Evolutionary conservation across 441 rosid species (phyloP), one percentile per base, ranked within the genome.

Genomic region (Gossypium armourianum): DNA sequence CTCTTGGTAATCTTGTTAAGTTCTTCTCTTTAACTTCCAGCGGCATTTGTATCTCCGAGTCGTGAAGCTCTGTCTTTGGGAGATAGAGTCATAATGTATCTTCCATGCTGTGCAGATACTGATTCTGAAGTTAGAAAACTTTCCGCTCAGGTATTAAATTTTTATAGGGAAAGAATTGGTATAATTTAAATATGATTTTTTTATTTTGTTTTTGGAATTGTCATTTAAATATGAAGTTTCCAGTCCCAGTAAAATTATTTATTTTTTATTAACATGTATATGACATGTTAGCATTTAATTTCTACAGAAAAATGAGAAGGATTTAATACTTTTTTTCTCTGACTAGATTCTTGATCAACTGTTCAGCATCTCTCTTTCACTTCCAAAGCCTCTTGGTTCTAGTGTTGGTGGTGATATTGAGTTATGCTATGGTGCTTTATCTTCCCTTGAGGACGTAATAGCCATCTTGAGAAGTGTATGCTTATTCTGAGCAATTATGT

Each of bases 41-140:
- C 90, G 55, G 98, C 90, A 58, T 95, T 86, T 83, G 90, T 92
- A 56, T 84, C 89, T 84, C 99, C 99, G 71, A 92, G 90, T 73
- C 98, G 98, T 74, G 96, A 89, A 83, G 91, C 96, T 69, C 85
- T 95, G 62, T 90, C 86, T 81, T 72, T 95, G 87, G 99, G 99
- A 70, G 96, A 95, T 77, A 90, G 99, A 71, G 91, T 92, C 69
- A 89, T 92, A 53, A 83, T 80, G 74, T 95, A 95, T 85, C 97
- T 95, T 72, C 97, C 99, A 71, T 93, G 99, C 69, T 95, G 99
- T 82, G 97, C 97, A 32, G 99, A 95, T 85, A 86, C 88, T 60
- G 80, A 86, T 80, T 87, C 96, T 80, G 97, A 92, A 89, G 93
- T 95, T 74, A 86, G 97, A 78, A 95, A 95, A 84, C 52, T 88